A percentile compares a stretch with the other conserved stretches of the same genome.
Evolutionary conservation across 257 asterid species (phyloP).

Genomic region (Lantana camara): DNA sequence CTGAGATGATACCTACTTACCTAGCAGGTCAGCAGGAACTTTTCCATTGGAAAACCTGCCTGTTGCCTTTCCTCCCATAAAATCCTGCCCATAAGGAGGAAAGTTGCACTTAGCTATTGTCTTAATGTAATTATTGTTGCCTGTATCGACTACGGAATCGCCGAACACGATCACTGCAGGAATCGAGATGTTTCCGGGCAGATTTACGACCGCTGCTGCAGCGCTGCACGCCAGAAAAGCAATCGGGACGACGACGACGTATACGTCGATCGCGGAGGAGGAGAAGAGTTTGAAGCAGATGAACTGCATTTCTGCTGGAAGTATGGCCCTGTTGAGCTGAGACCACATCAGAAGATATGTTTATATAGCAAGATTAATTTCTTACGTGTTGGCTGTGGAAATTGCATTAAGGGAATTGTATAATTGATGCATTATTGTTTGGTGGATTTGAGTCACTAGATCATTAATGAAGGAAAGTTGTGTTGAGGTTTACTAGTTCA

Average conservation of each 20-base stretch:
- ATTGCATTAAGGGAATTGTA: too few species aligned
- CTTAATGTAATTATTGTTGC: slow-evolving; percentile 52
- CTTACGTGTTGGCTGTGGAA: too few species aligned
- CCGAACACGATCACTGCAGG: slow-evolving; percentile 57
- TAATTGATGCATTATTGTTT: too few species aligned
- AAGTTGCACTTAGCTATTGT: slow-evolving; percentile 46
- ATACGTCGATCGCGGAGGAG: too few species aligned
- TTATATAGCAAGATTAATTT: too few species aligned
- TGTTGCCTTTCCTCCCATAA: slow-evolving; percentile 56
- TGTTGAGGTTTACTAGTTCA: too few species aligned
- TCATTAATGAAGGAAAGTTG: too few species aligned
- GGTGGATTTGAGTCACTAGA: too few species aligned
- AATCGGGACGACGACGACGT: slow-evolving; percentile 10
- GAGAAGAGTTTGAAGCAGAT: slow-evolving; percentile 1
- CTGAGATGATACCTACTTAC: too few species aligned
- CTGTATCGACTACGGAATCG: slow-evolving; percentile 60
- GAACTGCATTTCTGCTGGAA: slow-evolving; percentile 12
- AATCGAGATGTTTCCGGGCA: slow-evolving; percentile 26
- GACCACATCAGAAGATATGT: too few species aligned
- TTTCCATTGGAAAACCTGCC: slow-evolving; percentile 63
- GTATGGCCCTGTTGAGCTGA: neutral
- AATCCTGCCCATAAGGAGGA: slow-evolving; percentile 63
- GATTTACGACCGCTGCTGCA: slow-evolving; percentile 30
- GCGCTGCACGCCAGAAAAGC: neutral
- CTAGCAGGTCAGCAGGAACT: slow-evolving; percentile 56